A percentile compares a stretch with the other conserved stretches of the same genome.
Evolutionary conservation across 2,329 filamentous ascomycete species (phyloP).

Genomic region (Colletotrichum plurivorum): DNA sequence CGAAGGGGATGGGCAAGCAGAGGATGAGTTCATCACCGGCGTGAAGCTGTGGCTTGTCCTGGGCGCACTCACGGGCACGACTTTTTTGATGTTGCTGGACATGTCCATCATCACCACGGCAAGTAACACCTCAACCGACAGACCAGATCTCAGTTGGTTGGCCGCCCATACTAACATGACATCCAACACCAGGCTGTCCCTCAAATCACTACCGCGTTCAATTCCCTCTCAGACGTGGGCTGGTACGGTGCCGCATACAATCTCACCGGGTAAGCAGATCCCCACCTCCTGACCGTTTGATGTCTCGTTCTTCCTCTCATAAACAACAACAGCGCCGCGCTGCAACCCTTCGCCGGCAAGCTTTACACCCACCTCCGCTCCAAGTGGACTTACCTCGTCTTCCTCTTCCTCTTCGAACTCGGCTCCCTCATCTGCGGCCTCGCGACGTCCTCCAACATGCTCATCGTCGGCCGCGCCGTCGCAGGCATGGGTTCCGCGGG

Average conservation of each 20-base stretch:
- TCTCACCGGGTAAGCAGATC: conserved; percentile 55
- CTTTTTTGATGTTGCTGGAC: conserved; percentile 65
- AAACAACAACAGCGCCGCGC: conserved; percentile 54
- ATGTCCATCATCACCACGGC: conserved; percentile 68
- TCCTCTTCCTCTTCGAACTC: conserved; percentile 50
- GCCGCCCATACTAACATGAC: not conserved
- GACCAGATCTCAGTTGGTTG: not conserved
- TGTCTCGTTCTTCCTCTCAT: not conserved
- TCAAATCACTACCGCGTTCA: conserved; percentile 64
- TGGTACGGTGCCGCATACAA: conserved; percentile 69
- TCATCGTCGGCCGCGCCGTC: conserved; percentile 65
- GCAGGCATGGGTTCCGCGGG: conserved; percentile 63
- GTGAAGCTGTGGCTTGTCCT: conserved; percentile 53
- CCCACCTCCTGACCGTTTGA: not conserved
- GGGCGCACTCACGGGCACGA: conserved; percentile 55
- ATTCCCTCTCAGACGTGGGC: conserved; percentile 66
- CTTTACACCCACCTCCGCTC: conserved; percentile 59
- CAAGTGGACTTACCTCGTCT: conserved; percentile 47
- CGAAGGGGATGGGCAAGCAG: not conserved
- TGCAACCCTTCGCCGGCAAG: conserved; percentile 67
- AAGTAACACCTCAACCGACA: conserved; percentile 21
- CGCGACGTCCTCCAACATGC: conserved; percentile 58
- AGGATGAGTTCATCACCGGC: conserved; percentile 47
- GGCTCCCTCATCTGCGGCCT: conserved; percentile 64
- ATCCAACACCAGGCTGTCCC: conserved; percentile 57